Evolutionary conservation across 495 filamentous ascomycete genomes (phyloP).

Genomic region (Daldinia grandis): DNA sequence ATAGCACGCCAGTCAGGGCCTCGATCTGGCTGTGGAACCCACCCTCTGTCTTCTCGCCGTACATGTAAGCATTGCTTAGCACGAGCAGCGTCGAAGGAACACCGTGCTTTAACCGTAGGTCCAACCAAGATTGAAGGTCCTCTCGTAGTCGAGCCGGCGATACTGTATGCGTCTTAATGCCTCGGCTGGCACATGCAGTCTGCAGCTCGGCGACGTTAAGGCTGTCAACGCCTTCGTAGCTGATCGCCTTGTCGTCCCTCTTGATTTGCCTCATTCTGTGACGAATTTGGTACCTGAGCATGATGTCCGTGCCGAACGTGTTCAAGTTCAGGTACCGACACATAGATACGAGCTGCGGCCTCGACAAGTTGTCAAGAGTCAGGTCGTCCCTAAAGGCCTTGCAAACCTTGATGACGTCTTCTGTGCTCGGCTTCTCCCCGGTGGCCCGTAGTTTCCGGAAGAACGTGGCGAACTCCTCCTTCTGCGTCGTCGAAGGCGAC

Average conservation of each 20-base stretch:
- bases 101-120: conserved; percentile 89
- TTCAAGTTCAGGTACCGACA: conserved; percentile 98
- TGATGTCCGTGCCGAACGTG: conserved; percentile 93
- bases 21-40: conserved; percentile 93
- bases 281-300: conserved; percentile 97
- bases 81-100: conserved; percentile 95
- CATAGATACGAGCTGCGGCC: conserved; percentile 95
- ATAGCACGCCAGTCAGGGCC: conserved; percentile 88
- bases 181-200: conserved; percentile 86
- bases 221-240: conserved; percentile 91
- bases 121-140: conserved; percentile 93
- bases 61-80: conserved; percentile 96
- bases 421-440: conserved; percentile 84
- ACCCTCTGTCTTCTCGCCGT: conserved; percentile 76
- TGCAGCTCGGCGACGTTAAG: conserved; percentile 94
- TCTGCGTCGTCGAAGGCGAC: conserved; percentile 83
- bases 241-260: conserved; percentile 93
- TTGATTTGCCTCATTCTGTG: conserved; percentile 99
- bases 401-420: conserved; percentile 98
- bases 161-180: conserved; percentile 90
- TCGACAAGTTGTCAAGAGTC: conserved; percentile 95
- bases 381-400: conserved; percentile 99
- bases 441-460: conserved; percentile 96
- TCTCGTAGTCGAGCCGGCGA: conserved; percentile 87
- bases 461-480: conserved; percentile 95